These are phyloP conservation scores for Sclerospora graminicola DNA, from an alignment of 352 stramenopile species.

Conservation along the genomic window DNA sequence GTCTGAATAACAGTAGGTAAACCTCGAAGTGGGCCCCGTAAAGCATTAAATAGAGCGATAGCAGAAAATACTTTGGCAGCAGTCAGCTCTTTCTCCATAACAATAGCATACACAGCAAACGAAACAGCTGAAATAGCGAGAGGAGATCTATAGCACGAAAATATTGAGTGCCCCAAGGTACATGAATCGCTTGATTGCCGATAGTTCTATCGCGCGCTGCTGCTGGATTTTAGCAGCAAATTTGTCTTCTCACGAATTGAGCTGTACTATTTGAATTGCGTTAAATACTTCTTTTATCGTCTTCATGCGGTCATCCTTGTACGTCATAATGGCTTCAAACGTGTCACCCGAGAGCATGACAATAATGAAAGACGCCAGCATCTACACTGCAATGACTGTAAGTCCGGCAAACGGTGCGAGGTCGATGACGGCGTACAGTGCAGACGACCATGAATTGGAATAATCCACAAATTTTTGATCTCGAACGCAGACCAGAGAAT, in stretches of 20 bases:
- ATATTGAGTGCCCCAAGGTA: slow-evolving; percentile 44
- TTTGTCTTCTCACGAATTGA: slow-evolving; percentile 87
- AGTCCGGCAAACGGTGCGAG: slow-evolving; percentile 35
- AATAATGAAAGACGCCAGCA: slow-evolving; percentile 40
- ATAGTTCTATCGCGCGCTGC: slow-evolving; percentile 71
- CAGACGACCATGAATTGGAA: slow-evolving; percentile 29
- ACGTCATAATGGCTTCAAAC: too few relatives aligned
- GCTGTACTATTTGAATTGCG: slow-evolving; percentile 92
- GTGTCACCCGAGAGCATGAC: too few relatives aligned
- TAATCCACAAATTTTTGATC: slow-evolving; percentile 35
- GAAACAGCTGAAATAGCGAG: too few relatives aligned
- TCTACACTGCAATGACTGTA: slow-evolving; percentile 18
- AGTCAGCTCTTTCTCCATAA: too few relatives aligned
- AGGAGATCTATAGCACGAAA: slow-evolving; percentile 37
- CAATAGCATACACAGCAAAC: too few relatives aligned
- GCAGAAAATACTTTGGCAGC: slow-evolving; percentile 47
- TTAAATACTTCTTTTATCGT: slow-evolving; percentile 43
- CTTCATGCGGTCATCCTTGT: too few relatives aligned
- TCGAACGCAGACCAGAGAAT: slow-evolving; percentile 24
- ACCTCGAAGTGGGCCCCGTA: slow-evolving; percentile 25
- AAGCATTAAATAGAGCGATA: slow-evolving; percentile 36
- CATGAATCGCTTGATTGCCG: slow-evolving; percentile 41
- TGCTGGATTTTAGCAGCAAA: slow-evolving; percentile 64
- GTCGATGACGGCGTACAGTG: slow-evolving; percentile 27
- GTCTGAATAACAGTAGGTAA: slow-evolving; percentile 25